These are phyloP conservation scores for Hondaea fermentalgiana DNA, from an alignment of 108 stramenopile species.

Conservation along the genomic window DNA sequence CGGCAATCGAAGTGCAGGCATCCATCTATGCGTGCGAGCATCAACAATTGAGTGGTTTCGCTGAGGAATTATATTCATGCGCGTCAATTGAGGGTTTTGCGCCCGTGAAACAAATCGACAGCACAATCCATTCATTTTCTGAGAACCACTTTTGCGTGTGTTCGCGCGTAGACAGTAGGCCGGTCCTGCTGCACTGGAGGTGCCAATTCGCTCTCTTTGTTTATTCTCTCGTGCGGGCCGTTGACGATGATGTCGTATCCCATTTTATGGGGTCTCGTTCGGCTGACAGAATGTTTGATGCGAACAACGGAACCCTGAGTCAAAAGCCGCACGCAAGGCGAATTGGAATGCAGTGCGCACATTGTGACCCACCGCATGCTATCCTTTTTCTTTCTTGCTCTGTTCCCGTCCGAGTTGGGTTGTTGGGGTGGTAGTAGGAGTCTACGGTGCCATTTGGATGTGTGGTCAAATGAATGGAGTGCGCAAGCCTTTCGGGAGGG, in stretches of 20 bases:
- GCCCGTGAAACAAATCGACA: background rate
- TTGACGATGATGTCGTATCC: background rate
- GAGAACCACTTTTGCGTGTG: background rate
- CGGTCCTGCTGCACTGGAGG: background rate
- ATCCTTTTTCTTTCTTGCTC: background rate
- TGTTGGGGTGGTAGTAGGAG: too few species aligned
- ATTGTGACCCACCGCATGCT: background rate
- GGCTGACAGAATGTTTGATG: slow-evolving; percentile 5
- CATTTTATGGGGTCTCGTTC: background rate
- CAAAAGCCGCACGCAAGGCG: background rate
- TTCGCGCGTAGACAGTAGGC: background rate
- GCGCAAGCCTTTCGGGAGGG: too few species aligned
- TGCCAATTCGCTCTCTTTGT: background rate
- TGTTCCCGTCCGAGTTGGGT: too few species aligned
- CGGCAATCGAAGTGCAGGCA: too few species aligned
- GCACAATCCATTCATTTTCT: background rate
- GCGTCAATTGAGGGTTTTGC: background rate
- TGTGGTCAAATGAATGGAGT: too few species aligned
- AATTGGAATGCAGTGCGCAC: background rate
- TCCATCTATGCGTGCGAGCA: background rate
- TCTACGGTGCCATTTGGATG: too few species aligned
- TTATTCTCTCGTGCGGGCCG: background rate
- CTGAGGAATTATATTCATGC: background rate
- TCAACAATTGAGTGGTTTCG: background rate
- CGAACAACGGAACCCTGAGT: background rate